phyloP scores from a whole-genome alignment of 2,329 filamentous ascomycete species.

The Biscogniauxia marginata region DNA sequence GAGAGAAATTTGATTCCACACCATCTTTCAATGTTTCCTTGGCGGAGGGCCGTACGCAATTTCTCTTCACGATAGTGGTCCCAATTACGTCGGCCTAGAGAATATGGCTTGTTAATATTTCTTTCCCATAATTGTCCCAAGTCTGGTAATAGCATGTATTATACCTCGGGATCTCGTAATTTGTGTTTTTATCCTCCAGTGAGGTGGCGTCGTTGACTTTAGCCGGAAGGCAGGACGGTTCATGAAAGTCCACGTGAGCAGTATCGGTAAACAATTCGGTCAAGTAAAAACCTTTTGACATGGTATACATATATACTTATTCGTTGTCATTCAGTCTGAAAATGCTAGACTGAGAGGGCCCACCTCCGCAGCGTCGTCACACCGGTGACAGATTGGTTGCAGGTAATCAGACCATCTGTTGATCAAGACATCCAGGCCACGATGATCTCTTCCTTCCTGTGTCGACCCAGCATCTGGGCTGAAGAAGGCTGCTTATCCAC shows the following conservation, averaged over 20 bases:
- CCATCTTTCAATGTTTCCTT: neutral
- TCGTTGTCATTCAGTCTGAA: neutral
- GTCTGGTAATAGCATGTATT: neutral
- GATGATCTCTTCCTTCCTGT: neutral
- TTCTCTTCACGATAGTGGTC: neutral
- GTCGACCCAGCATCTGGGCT: neutral
- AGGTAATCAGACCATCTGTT: neutral
- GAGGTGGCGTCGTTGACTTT: neutral
- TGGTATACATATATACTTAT: neutral
- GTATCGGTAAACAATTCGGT: neutral
- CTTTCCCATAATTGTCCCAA: neutral
- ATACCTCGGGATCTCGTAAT: neutral
- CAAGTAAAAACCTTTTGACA: neutral
- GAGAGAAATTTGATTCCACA: neutral
- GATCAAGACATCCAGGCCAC: neutral
- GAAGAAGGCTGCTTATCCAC: neutral
- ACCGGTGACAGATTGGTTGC: neutral
- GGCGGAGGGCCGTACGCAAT: neutral
- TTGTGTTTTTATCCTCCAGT: neutral
- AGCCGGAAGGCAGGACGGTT: neutral
- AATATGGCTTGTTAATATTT: neutral
- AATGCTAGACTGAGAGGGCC: neutral
- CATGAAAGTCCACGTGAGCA: neutral
- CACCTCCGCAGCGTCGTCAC: neutral
- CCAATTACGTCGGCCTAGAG: neutral